Evolutionary conservation across 257 asterid genomes (phyloP).

Genomic region (Solanum etuberosum): DNA sequence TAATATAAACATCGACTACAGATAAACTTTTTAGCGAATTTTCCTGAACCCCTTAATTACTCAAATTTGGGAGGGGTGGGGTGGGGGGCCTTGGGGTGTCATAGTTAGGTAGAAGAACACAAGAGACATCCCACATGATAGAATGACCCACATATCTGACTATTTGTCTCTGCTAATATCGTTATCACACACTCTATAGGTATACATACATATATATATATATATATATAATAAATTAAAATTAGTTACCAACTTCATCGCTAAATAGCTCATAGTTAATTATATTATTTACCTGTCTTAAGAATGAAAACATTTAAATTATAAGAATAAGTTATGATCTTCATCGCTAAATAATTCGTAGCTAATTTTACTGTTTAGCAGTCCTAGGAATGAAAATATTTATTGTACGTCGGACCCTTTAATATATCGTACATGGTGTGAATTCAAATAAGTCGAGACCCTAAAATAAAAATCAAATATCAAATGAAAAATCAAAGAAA

Average conservation of each 20-base stretch:
- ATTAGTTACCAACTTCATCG: too few relatives aligned
- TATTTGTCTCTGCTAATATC: conserved; percentile 27
- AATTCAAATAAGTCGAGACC: not conserved
- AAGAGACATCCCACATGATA: conserved; percentile 37
- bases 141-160: conserved; percentile 31
- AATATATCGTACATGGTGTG: not conserved
- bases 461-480: too few relatives aligned
- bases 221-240: too few relatives aligned
- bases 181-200: conserved; percentile 12
- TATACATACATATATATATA: not conserved
- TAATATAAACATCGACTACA: not conserved
- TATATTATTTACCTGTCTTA: too few relatives aligned
- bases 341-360: not conserved
- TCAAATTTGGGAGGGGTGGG: not conserved
- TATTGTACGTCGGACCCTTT: accelerated
- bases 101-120: conserved; percentile 19
- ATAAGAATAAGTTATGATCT: too few relatives aligned
- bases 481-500: not conserved
- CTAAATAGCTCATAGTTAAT: too few relatives aligned
- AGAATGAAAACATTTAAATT: too few relatives aligned
- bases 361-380: not conserved
- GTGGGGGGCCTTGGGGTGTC: not conserved
- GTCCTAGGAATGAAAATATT: not conserved
- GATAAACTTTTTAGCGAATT: not conserved
- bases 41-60: not conserved